Evolutionary conservation across 768 basidiomycete species (phyloP).

Genomic region (Royoungia palumana): DNA sequence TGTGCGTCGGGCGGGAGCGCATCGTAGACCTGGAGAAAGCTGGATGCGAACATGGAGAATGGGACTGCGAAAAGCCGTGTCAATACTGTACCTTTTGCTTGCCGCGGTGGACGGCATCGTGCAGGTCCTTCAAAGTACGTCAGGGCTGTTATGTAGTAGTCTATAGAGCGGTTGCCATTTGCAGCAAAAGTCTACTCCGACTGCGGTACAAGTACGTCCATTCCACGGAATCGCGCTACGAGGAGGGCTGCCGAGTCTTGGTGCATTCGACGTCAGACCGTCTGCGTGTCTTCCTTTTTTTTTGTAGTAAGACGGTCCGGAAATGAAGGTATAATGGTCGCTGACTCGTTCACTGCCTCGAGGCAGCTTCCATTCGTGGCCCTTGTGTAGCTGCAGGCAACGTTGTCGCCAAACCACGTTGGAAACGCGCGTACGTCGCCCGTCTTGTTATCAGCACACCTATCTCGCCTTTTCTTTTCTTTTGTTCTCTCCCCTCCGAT

Average conservation of each 20-base stretch:
- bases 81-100: conserved; percentile 12
- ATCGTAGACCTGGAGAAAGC: conserved; percentile 47
- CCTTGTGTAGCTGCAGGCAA: conserved; percentile 36
- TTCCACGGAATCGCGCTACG: no score
- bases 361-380: conserved; percentile 53
- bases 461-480: conserved; percentile 34
- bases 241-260: no score
- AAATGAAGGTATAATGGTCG: conserved; percentile 1
- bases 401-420: conserved; percentile 52
- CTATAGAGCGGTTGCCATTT: no score
- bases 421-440: conserved; percentile 52
- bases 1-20: conserved; percentile 53
- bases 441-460: conserved; percentile 29
- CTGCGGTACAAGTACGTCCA: no score
- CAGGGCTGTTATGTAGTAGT: no score
- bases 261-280: no score
- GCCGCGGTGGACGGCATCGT: conserved; percentile 15
- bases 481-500: conserved; percentile 11
- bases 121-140: neutral
- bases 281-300: neutral
- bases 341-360: conserved; percentile 29
- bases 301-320: neutral
- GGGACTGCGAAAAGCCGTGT: neutral
- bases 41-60: conserved; percentile 17
- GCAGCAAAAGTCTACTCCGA: no score